Evolutionary conservation across 805 yeast species (phyloP), one percentile per base, ranked within the genome.

Genomic region (Tetrapisispora iriomotensis): DNA sequence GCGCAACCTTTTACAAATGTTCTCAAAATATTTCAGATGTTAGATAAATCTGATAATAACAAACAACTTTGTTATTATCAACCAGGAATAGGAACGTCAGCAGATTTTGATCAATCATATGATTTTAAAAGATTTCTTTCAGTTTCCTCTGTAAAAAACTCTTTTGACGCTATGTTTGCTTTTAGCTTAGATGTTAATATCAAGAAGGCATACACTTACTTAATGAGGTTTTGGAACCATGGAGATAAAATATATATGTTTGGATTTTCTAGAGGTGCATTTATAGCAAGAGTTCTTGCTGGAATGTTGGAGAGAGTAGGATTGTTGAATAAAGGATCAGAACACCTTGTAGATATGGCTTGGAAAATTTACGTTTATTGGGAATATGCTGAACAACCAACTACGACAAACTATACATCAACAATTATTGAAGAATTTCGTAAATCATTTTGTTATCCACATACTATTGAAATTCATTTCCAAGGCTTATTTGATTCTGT

Each of bases 401-500:
- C 62, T 24, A 64, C 62, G 35, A 60, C 68, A 19, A 67, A 64
- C 39, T 62, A 60, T 40, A 60, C 71, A 2, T 62, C 66, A 3
- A 64, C 75, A 1, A 58, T 74, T 27, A 68, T 74, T 2, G 67
- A 62, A 22, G 79, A 75, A 45, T 79, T 77, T 53, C 70, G 65
- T 43, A 62, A 60, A 34, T 73, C 79, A 0, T 79, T 79, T 50
- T 68, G 75, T 12, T 56, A 75, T 35, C 48, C 62, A 4, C 55
- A 60, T 5, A 48, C 56, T 2, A 70, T 75, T 3, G 50, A 49
- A 8, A 66, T 79, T 35, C 69, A 71, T 45, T 76, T 77, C 43
- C 71, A 79, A 68, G 86, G 86, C 0, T 55, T 79, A 15, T 79
- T 80, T 70, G 87, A 79, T 57, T 73, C 83, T 0, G 76, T 79